Evolutionary conservation across 495 filamentous ascomycete species (phyloP), one percentile per base, ranked within the genome.

Genomic region (Pyrenula aspistea): DNA sequence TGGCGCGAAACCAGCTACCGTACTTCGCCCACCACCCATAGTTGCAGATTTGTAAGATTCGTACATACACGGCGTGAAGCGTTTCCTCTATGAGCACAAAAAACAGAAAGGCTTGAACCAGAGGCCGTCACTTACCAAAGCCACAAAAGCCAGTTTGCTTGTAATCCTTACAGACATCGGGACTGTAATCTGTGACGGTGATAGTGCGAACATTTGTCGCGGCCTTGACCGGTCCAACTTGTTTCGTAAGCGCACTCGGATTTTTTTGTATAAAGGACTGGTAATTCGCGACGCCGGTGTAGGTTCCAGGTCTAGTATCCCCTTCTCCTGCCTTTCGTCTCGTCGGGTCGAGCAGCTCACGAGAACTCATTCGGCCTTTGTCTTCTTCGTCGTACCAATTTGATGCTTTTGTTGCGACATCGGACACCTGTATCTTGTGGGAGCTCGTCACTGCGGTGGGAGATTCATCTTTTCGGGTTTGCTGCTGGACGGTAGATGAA

Each of bases 81-180:
- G n/a, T n/a, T n/a, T n/a, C n/a, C n/a, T n/a, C n/a, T n/a, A n/a
- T n/a, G n/a, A n/a, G n/a, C n/a, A n/a, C n/a, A n/a, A n/a, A n/a
- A n/a, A n/a, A n/a, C n/a, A n/a, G n/a, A n/a, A n/a, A n/a, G n/a
- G n/a, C n/a, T n/a, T n/a, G n/a, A n/a, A n/a, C n/a, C n/a, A n/a
- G n/a, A n/a, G n/a, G n/a, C n/a, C n/a, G n/a, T n/a, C n/a, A n/a
- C n/a, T n/a, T n/a, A n/a, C 85, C 86, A 56, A 86, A 92, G 1
- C 87, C 89, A 64, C 86, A 91, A 67, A 83, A 90, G 2, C 91
- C 91, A 0, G 89, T 95, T 60, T 88, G 80, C 60, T 94, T 94
- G 67, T 89, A 95, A 67, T 97, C 93, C 68, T 96, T 97, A 67
- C 93, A 97, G 12, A 95, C 88, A 63, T 96, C 92, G 0, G 94